Evolutionary conservation across 2,329 filamentous ascomycete species (phyloP).

Genomic region (Dactylonectria macrodidyma): DNA sequence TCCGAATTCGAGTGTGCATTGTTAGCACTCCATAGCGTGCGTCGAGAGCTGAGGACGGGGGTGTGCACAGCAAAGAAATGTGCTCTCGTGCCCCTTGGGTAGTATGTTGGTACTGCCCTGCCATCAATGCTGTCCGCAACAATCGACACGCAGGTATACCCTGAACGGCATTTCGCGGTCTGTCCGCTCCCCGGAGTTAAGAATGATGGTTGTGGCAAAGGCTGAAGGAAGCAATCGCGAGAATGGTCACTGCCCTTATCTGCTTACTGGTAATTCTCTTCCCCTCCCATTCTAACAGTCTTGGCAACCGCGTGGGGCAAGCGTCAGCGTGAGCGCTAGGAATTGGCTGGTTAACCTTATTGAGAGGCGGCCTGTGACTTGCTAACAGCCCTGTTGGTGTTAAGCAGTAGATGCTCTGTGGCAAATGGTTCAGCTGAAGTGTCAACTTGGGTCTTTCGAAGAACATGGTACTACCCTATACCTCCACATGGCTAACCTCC

Average conservation of each 20-base stretch:
- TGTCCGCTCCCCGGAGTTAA: constrained; percentile 20
- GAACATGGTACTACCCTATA: background rate
- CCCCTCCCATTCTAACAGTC: background rate
- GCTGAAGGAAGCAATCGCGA: background rate
- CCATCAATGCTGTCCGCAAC: background rate
- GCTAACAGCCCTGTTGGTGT: background rate
- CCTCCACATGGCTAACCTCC: background rate
- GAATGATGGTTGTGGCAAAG: too few species aligned
- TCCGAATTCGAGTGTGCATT: constrained; percentile 32
- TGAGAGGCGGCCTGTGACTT: constrained; percentile 12
- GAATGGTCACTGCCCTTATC: background rate
- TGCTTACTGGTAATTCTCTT: background rate
- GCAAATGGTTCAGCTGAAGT: background rate
- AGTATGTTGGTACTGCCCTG: background rate
- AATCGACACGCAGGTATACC: constrained; percentile 2
- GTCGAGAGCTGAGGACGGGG: background rate
- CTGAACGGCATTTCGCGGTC: constrained; percentile 17
- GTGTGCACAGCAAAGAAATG: background rate
- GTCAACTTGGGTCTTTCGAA: background rate
- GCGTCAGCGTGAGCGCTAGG: constrained; percentile 26
- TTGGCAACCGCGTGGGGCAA: background rate
- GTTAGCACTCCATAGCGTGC: constrained; percentile 3
- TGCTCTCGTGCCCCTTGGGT: constrained; percentile 3
- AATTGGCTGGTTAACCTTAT: constrained; percentile 41
- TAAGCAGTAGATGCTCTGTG: background rate